A percentile compares a stretch with the other conserved stretches of the same genome.
Conservation (phyloP, 176 grass and related monocot species). For the Neostapfia colusana region DNA sequence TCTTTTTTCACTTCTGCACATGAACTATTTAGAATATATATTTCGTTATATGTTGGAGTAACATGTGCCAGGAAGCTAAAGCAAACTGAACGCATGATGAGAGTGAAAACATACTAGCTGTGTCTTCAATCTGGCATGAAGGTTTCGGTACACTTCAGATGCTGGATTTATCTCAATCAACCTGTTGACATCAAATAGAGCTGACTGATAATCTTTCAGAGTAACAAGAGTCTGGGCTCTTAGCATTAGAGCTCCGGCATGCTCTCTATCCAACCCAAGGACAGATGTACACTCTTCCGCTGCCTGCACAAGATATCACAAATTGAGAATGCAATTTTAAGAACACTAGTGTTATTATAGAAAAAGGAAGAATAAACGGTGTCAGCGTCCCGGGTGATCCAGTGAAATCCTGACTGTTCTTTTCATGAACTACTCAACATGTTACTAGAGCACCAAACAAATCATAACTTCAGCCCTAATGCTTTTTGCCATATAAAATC, state of each 20-base stretch:
- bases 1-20: background rate
- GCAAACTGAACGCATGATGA: background rate
- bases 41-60: background rate
- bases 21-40: background rate
- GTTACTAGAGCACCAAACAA: background rate
- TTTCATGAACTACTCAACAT: background rate
- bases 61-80: background rate
- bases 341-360: too few relatives aligned
- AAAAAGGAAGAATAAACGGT: background rate
- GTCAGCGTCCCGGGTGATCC: background rate
- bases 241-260: slow-evolving; percentile 89
- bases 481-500: too few relatives aligned
- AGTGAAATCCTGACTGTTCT: background rate
- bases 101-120: slow-evolving; percentile 61
- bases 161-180: slow-evolving; percentile 86
- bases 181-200: slow-evolving; percentile 93
- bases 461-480: background rate
- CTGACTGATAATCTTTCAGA: slow-evolving; percentile 89
- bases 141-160: slow-evolving; percentile 79
- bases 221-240: slow-evolving; percentile 94
- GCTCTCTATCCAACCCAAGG: slow-evolving; percentile 82
- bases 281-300: slow-evolving; percentile 98
- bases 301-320: slow-evolving; percentile 46
- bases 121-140: slow-evolving; percentile 85
- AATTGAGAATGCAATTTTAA: background rate